These are phyloP conservation scores for Cymbidium sinense DNA, from an alignment of 106 monocot species.

Conservation along the genomic window DNA sequence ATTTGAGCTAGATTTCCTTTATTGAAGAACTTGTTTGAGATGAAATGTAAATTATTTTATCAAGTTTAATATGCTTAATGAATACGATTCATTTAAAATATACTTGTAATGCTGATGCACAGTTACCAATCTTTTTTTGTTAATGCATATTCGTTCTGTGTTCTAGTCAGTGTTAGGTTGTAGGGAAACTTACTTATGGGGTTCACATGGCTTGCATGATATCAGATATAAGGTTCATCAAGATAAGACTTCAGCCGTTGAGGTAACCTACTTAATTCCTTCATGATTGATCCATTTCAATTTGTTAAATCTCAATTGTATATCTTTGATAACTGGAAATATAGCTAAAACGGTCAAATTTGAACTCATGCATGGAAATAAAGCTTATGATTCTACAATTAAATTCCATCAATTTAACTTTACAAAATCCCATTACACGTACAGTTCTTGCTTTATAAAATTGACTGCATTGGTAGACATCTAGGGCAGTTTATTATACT, in stretches of 20 bases:
- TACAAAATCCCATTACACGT: background rate
- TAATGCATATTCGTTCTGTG: background rate
- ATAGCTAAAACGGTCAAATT: background rate
- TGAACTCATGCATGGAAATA: background rate
- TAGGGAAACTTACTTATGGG: background rate
- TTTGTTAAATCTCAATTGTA: background rate
- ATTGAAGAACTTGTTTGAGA: background rate
- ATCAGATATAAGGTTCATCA: conserved; percentile 5
- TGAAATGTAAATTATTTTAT: background rate
- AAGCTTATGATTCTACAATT: background rate
- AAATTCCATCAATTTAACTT: background rate
- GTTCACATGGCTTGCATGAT: conserved; percentile 6
- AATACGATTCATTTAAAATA: background rate
- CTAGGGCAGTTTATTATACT: background rate
- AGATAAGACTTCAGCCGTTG: background rate
- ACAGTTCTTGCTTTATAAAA: background rate
- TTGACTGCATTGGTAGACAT: background rate
- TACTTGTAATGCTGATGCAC: background rate
- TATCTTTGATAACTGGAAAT: background rate
- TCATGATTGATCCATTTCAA: background rate
- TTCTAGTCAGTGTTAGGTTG: conserved; percentile 7
- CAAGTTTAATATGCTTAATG: background rate
- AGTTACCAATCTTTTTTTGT: background rate
- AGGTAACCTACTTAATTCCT: background rate
- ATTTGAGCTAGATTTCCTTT: too few species aligned